Conservation (phyloP, 495 filamentous ascomycete species). For the Cercophora scortea region DNA sequence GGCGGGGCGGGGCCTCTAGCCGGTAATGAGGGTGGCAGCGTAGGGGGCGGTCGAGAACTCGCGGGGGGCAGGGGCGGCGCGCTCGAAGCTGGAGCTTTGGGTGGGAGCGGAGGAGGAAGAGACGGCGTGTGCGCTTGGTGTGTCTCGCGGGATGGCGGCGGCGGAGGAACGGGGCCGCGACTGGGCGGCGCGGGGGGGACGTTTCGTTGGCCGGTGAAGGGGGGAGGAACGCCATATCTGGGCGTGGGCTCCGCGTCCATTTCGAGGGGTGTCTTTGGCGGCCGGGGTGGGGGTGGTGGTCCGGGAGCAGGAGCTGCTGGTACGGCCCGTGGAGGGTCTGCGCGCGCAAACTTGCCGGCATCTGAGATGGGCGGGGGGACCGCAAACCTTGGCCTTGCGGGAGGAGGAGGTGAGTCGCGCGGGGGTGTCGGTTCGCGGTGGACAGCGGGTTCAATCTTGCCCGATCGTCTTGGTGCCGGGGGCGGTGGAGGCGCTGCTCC, state of each 20-base stretch:
- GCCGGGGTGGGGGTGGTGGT: conserved; percentile 77
- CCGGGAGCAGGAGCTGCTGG: conserved; percentile 55
- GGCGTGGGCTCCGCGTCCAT: conserved; percentile 33
- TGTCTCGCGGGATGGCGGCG: conserved; percentile 53
- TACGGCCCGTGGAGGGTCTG: conserved; percentile 51
- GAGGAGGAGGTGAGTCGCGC: conserved; percentile 48
- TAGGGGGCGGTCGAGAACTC: conserved; percentile 32
- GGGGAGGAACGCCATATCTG: conserved; percentile 73
- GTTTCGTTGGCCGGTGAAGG: conserved; percentile 64
- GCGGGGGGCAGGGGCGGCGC: conserved; percentile 54
- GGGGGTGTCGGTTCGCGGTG: conserved; percentile 48
- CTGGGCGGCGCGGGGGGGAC: conserved; percentile 69
- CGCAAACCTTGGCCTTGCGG: conserved; percentile 56
- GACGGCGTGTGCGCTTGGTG: conserved; percentile 25
- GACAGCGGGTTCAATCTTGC: conserved; percentile 27
- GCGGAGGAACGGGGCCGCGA: conserved; percentile 57
- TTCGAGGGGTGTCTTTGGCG: conserved; percentile 78
- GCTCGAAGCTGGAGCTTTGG: conserved; percentile 54
- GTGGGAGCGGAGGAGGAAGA: conserved; percentile 58
- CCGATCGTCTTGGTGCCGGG: conserved; percentile 61
- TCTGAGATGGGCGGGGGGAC: conserved; percentile 81
- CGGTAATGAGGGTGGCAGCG: conserved; percentile 14
- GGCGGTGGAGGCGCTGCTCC: conserved; percentile 81
- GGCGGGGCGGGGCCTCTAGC: conserved; percentile 39
- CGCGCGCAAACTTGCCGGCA: conserved; percentile 67